Base-by-base conservation (phyloP, 495 filamentous ascomycete genomes). In the Choiromyces venosus region DNA sequence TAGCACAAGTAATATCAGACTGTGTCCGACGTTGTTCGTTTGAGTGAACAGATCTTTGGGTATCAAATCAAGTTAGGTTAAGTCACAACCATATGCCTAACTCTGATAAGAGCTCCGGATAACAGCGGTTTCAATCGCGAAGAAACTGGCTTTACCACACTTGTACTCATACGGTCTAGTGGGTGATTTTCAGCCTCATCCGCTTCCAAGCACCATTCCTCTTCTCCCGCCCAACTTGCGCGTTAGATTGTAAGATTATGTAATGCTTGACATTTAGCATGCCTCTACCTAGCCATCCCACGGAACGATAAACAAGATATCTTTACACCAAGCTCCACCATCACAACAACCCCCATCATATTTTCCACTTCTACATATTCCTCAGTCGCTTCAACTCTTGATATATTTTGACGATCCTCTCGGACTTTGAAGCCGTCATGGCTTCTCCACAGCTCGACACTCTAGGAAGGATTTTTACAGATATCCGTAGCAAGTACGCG, bases 401-500 rank as follows among this genome's bases (percentile, higher is more conserved):
- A 16, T 16, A 33, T 61, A 61, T 61, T 61, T 61, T 61, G 52
- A 61, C 52, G 25, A 16, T 61, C 12, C 52, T 18, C 52, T 61
- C 25, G 3, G 52, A 33, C 39, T 46, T 64, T 38, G 65, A 61
- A 65, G 70, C 73, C 77, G 38, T 21, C 40, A 80, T 80, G 79
- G 72, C 79, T 80, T 75, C 74, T 61, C 74, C 71, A 38, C 73
- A 77, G 52, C 69, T 79, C 25, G 80, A 81, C 35, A 69, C 70
- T 35, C 68, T 79, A 25, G 76, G 70, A 37, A 74, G 77, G 74
- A 81, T 81, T 44, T 81, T 81, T 40, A 73, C 69, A 38, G 80
- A 81, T 40, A 79, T 81, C 71, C 79, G 80, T 70, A 79, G 73
- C 73, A 81, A 81, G 80, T 81, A 80, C 71, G 77, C 75, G 75